Evolutionary conservation across 2,329 filamentous ascomycete genomes (phyloP).

Genomic region (Aspergillus tubingensis): DNA sequence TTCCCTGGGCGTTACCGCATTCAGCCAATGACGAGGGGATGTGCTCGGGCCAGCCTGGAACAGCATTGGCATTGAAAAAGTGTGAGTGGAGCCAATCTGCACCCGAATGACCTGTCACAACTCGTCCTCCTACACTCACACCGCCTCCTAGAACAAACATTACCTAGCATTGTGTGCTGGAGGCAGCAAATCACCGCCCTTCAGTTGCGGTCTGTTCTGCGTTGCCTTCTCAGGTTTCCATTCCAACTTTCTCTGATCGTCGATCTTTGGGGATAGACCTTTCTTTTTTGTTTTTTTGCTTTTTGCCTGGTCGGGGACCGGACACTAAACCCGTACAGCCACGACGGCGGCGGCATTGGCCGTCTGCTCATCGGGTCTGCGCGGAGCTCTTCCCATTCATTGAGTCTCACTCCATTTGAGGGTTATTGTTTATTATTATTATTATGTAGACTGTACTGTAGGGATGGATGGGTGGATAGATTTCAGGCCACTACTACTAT

Average conservation of each 20-base stretch:
- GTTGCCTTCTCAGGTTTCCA: too few relatives aligned
- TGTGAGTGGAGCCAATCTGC: slow-evolving; percentile 4
- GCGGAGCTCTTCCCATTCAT: not conserved
- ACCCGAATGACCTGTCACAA: slow-evolving; percentile 17
- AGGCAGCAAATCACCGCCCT: too few relatives aligned
- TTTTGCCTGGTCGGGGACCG: too few relatives aligned
- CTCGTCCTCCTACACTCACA: slow-evolving; percentile 13
- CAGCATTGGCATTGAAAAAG: not conserved
- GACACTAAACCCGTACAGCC: not conserved
- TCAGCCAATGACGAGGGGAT: slow-evolving; percentile 6
- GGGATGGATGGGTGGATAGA: too few relatives aligned
- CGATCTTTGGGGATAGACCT: too few relatives aligned
- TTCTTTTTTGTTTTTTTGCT: too few relatives aligned
- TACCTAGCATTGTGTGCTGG: not conserved
- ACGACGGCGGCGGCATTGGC: not conserved
- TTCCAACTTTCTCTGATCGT: too few relatives aligned
- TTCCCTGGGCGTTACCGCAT: slow-evolving; percentile 5
- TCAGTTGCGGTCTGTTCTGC: too few relatives aligned
- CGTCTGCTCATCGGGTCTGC: not conserved
- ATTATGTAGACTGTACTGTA: too few relatives aligned
- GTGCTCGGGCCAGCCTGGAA: slow-evolving; percentile 9
- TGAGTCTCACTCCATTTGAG: not conserved
- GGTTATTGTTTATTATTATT: too few relatives aligned
- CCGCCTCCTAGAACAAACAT: slow-evolving; percentile 14
- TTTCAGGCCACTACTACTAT: too few relatives aligned